These are phyloP conservation scores for Mycena haematopus DNA, from an alignment of 768 basidiomycete genomes.

Conservation along the genomic window DNA sequence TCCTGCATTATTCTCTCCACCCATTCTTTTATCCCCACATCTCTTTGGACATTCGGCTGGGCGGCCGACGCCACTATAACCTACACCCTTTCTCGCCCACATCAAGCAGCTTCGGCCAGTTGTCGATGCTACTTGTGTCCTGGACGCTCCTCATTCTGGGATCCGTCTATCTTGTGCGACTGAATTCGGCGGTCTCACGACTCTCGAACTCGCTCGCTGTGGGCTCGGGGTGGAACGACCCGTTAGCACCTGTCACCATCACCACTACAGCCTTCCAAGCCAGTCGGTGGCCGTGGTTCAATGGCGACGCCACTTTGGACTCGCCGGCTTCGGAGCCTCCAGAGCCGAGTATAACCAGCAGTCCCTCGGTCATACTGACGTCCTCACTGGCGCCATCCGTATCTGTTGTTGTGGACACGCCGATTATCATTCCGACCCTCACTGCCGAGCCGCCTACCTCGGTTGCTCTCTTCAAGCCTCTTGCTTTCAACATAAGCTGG, in stretches of 20 bases:
- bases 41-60: constrained; percentile 43
- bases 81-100: constrained; percentile 25
- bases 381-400: constrained; percentile 23
- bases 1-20: constrained; percentile 63
- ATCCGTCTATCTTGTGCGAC: constrained; percentile 21
- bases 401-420: constrained; percentile 13
- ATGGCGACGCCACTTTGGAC: constrained; percentile 27
- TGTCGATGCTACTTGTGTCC: constrained; percentile 13
- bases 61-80: not conserved
- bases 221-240: constrained; percentile 31
- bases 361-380: constrained; percentile 6
- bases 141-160: constrained; percentile 22
- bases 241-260: constrained; percentile 43
- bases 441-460: constrained; percentile 10
- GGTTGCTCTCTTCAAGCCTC: constrained; percentile 27
- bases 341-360: not conserved
- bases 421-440: constrained; percentile 9
- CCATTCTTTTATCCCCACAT: constrained; percentile 66
- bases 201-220: constrained; percentile 33
- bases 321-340: constrained; percentile 15
- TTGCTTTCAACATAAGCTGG: constrained; percentile 27
- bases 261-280: constrained; percentile 46
- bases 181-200: constrained; percentile 25
- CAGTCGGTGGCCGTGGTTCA: constrained; percentile 35
- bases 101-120: constrained; percentile 18